Base-by-base conservation (phyloP, 768 basidiomycete genomes). In the Serendipita vermifera region DNA sequence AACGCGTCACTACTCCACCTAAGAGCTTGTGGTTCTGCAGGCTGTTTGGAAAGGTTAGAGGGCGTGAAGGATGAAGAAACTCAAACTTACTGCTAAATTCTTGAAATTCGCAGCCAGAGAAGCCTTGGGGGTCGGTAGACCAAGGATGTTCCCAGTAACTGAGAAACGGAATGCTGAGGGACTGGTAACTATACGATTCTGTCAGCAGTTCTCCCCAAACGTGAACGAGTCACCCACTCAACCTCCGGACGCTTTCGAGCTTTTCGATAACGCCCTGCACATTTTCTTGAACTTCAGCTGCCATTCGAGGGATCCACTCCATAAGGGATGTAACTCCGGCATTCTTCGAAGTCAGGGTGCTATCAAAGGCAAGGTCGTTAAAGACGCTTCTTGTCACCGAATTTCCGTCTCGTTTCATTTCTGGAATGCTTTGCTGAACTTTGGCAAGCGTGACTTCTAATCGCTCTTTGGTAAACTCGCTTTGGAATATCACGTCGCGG, bases 331-430 rank as follows among this genome's bases (percentile, higher is more conserved):
- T 74, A 38, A 98, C 73, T 27, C 79, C 77, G 61, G 75, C 75
- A 55, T 79, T 78, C 31, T 81, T 77, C 11, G 79, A 78, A 7
- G 85, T 85, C 3, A 87, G 89, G 46, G 73, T 74, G 61, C 82
- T 77, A 60, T 78, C 76, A 63, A 79, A 86, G 24, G 90, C 64
- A 26, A 88, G 64, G 58, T 81, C 77, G 15, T 77, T 70, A 70
- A 79, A 82, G 29, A 90, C 70, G 5, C 90, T 84, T 7, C 75
- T 74, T 41, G 91, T 73, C 9, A 98, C 86, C 27, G 78, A 83
- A 64, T 72, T 80, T 11, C 92, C 94, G 64, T 89, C 85, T 35
- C 96, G 80, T 73, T 97, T 98, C 62, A 87, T 72, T 65, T 91
- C 85, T 2, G 96, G 94, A 31, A 99, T 74, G 17, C 82, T 82